Evolutionary conservation across 108 stramenopile species (phyloP), one percentile per base, ranked within the genome.

Genomic region (Nitzschia inconspicua): DNA sequence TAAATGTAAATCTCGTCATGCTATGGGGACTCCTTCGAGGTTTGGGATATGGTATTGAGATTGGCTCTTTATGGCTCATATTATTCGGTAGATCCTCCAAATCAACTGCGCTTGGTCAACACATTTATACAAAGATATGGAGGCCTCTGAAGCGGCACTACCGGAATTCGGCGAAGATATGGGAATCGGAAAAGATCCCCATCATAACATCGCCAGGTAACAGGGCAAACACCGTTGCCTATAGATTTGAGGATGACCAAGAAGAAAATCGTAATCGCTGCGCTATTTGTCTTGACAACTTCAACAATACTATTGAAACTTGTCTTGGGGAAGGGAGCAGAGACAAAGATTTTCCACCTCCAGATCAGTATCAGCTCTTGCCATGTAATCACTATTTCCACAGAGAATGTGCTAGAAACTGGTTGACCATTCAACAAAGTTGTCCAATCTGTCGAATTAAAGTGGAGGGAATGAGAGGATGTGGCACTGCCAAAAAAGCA

Each of bases 11-110:
- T 52, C 30, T 52, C 16, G 29, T 52, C 16, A 30, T 52, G 51
- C 6, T 52, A 0, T 52, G 29, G 29, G 51, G 51, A 19, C 51
- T 52, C 3, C n/a, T 52, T 19, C 51, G 51, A 6, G 51, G 51
- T n/a, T 13, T 19, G 7, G 6, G 31, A 35, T 32, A n/a, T 19
- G 51, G 51, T 31, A 13, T n/a, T 18, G 51, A 52, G 31, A 32
- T 34, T n/a, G 51, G 51, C 14, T 52, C 0, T 52, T 5, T 52
- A 6, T 52, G 51, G 51, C n/a, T 52, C 11, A 32, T 52, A 14
- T 14, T 52, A 6, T 52, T 52, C 4, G 51, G 51, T 4, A 26
- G 35, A 18, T 3, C 4, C 0, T 36, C 30, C 14, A 52, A 32
- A 35, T 34, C 51, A 6, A 26, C 51, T 4, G 4, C 8, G 31